Conservation (phyloP, 2,329 filamentous ascomycete species). For the Curvularia hawaiiensis region DNA sequence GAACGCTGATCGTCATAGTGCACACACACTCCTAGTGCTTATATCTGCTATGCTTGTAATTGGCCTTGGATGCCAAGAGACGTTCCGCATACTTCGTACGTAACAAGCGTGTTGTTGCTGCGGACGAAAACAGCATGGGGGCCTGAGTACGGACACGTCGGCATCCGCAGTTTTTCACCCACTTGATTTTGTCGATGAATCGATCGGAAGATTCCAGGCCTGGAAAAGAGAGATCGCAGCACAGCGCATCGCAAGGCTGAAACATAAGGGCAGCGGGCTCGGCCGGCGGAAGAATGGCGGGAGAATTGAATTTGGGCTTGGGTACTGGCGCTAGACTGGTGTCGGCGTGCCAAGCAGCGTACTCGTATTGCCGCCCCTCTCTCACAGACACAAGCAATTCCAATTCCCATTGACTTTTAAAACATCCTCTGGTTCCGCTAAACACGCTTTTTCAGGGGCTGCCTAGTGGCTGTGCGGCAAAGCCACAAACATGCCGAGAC, state of each 20-base stretch:
- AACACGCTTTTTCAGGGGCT: not conserved
- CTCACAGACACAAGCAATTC: not conserved
- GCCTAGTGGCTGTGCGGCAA: not conserved
- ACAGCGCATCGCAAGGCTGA: not conserved
- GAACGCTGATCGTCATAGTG: too few relatives aligned
- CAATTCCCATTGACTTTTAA: not conserved
- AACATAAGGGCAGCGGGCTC: not conserved
- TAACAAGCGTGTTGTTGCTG: too few relatives aligned
- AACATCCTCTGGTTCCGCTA: not conserved
- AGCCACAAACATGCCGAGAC: not conserved
- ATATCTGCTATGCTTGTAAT: too few relatives aligned
- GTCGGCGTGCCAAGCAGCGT: not conserved
- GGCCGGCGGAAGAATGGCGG: not conserved
- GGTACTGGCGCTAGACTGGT: not conserved
- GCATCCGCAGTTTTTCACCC: too few relatives aligned
- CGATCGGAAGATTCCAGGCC: too few relatives aligned
- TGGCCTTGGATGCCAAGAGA: too few relatives aligned
- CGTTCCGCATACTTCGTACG: too few relatives aligned
- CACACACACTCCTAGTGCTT: too few relatives aligned
- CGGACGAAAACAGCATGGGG: not conserved
- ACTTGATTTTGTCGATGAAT: too few relatives aligned
- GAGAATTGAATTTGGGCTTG: not conserved
- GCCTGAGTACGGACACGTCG: too few relatives aligned
- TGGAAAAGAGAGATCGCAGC: too few relatives aligned
- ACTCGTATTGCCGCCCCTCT: not conserved